These are phyloP conservation scores for Salix exigua DNA, from an alignment of 345 rosid genomes.

Conservation along the genomic window DNA sequence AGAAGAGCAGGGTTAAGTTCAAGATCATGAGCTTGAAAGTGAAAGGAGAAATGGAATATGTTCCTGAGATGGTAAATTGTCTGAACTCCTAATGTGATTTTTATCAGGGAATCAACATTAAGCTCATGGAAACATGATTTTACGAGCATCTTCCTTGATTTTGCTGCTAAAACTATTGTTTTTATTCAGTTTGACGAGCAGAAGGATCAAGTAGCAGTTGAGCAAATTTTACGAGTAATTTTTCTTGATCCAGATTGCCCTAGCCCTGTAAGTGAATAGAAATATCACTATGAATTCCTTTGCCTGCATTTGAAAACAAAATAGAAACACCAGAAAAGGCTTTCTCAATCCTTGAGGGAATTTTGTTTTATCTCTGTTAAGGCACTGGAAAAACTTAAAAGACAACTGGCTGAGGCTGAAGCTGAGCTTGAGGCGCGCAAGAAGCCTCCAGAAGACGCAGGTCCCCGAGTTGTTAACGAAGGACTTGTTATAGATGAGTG, in stretches of 20 bases:
- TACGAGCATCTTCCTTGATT: not conserved
- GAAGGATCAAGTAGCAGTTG: slow-evolving; percentile 74
- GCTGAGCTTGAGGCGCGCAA: slow-evolving; percentile 29
- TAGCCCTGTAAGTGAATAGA: slow-evolving; percentile 53
- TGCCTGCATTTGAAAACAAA: not conserved
- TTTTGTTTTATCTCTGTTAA: not conserved
- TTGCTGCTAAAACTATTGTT: not conserved
- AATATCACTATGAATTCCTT: not conserved
- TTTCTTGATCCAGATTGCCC: slow-evolving; percentile 78
- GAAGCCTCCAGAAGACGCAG: slow-evolving; percentile 28
- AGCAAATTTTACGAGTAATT: slow-evolving; percentile 77
- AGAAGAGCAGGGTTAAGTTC: slow-evolving; percentile 36
- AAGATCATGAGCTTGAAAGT: slow-evolving; percentile 36
- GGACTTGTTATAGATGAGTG: slow-evolving; percentile 36
- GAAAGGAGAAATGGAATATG: slow-evolving; percentile 28
- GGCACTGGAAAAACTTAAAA: slow-evolving; percentile 30
- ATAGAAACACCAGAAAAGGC: not conserved
- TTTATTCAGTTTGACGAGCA: slow-evolving; percentile 88
- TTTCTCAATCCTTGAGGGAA: not conserved
- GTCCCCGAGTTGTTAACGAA: slow-evolving; percentile 24
- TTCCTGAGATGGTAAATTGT: slow-evolving; percentile 30
- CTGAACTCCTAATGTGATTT: not conserved
- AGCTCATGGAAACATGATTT: not conserved
- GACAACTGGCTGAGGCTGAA: slow-evolving; percentile 32
- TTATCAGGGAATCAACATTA: not conserved